These are phyloP conservation scores for Agrostemma githago DNA, from an alignment of 148 eudicot genomes.

Conservation along the genomic window DNA sequence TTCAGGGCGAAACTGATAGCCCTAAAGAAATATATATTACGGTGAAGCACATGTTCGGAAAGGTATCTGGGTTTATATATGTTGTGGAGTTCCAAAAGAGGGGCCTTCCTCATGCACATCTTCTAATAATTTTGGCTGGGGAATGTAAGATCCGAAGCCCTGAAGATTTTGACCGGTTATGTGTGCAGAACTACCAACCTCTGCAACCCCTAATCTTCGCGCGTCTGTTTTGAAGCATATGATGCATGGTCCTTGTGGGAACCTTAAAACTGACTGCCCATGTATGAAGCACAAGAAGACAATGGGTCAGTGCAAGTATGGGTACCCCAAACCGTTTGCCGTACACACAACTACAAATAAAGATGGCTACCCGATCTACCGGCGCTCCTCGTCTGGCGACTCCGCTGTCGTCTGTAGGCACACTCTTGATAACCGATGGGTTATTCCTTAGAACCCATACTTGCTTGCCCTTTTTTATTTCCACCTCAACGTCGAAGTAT, in stretches of 20 bases:
- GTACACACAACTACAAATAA: not conserved
- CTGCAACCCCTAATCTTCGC: not conserved
- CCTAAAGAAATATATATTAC: not conserved
- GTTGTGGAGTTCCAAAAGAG: slow-evolving; percentile 3
- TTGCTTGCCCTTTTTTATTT: not conserved
- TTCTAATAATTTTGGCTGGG: not conserved
- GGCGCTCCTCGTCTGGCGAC: not conserved
- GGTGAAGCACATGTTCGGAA: not conserved
- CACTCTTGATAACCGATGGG: not conserved
- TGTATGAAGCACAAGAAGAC: not conserved
- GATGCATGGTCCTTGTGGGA: slow-evolving; percentile 13
- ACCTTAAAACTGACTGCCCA: not conserved
- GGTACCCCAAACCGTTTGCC: not conserved
- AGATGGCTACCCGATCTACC: not conserved
- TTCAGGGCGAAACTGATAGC: not conserved
- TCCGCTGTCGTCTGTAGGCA: not conserved
- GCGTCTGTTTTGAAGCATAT: not conserved
- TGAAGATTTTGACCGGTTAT: slow-evolving; percentile 1
- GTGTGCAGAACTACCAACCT: not conserved
- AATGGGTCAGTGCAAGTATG: not conserved
- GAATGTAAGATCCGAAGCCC: not conserved
- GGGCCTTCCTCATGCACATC: slow-evolving; percentile 10
- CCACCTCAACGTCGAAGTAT: not conserved
- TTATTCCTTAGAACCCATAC: slow-evolving; percentile 10
- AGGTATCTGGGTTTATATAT: not conserved